Percentiles rank a stretch among this genome's conserved stretches.
Evolutionary conservation across 177 flowering plant species (phyloP).

Genomic region (Vitis hybrid): DNA sequence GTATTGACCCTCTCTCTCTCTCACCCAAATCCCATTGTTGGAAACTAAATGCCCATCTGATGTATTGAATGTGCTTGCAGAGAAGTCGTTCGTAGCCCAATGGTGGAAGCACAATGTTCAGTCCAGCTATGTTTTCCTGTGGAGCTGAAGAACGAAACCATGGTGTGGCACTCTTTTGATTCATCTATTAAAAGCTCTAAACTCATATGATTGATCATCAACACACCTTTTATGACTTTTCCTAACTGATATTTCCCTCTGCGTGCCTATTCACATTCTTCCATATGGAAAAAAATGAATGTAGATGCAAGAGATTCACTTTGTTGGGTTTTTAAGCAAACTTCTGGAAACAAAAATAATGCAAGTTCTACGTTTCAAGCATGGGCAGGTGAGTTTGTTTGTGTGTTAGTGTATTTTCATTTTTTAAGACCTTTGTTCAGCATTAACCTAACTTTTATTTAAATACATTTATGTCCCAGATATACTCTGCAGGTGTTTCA

Average conservation of each 20-base stretch:
- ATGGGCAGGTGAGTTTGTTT: slow-evolving; percentile 70
- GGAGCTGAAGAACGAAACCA: slow-evolving; percentile 71
- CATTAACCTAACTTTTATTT: slow-evolving; percentile 1
- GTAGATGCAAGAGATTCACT: slow-evolving; percentile 90
- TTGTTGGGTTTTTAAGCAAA: slow-evolving; percentile 82
- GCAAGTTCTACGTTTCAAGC: slow-evolving; percentile 93
- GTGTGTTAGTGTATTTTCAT: neutral
- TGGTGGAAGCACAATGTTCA: slow-evolving; percentile 96
- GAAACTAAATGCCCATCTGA: slow-evolving; percentile 8
- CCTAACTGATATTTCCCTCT: slow-evolving; percentile 5
- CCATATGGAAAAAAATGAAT: slow-evolving; percentile 13
- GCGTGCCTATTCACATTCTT: neutral
- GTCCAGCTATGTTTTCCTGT: slow-evolving; percentile 95
- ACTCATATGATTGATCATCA: neutral
- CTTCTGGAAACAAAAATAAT: slow-evolving; percentile 85
- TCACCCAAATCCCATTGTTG: neutral
- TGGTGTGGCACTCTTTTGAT: slow-evolving; percentile 43
- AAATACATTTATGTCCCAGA: slow-evolving; percentile 37
- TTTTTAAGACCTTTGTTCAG: slow-evolving; percentile 2
- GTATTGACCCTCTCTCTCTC: neutral
- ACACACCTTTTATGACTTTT: neutral
- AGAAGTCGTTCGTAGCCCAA: slow-evolving; percentile 85
- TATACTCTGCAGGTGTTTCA: slow-evolving; percentile 88
- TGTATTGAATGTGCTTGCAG: slow-evolving; percentile 36
- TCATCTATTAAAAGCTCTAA: neutral